Percentiles rank a stretch among this genome's conserved stretches.
Conservation (phyloP, 768 basidiomycete species). For the Lentinula detonsa region DNA sequence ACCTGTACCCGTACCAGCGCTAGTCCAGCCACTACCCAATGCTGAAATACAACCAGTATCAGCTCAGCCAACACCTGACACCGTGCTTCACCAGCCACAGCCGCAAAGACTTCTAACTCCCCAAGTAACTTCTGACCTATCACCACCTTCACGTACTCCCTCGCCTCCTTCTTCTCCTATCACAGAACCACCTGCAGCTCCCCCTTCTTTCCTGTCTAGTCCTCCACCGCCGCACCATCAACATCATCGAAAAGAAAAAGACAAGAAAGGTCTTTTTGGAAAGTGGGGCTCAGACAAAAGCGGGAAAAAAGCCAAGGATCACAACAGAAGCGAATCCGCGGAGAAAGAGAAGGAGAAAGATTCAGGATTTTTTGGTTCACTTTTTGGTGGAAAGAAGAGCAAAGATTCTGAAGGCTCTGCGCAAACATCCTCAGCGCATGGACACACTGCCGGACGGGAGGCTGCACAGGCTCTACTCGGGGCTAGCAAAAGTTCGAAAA, state of each 20-base stretch:
- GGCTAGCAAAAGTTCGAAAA: conserved; percentile 74
- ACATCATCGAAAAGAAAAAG: conserved; percentile 57
- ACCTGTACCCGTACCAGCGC: neutral
- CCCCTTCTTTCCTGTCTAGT: conserved; percentile 13
- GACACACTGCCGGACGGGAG: conserved; percentile 64
- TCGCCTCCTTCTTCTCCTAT: conserved; percentile 39
- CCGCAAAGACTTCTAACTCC: conserved; percentile 50
- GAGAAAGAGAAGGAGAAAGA: conserved; percentile 52
- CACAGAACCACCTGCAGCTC: conserved; percentile 18
- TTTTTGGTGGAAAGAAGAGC: conserved; percentile 88
- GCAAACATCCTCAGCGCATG: conserved; percentile 17
- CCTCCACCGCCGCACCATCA: conserved; percentile 21
- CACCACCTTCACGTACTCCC: conserved; percentile 47
- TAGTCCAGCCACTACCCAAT: neutral
- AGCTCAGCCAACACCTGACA: neutral
- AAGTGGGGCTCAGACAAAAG: conserved; percentile 68
- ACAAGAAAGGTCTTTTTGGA: conserved; percentile 61
- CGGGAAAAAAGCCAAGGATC: conserved; percentile 40
- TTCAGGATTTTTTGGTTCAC: conserved; percentile 85
- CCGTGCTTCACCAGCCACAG: conserved; percentile 60
- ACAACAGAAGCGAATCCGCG: conserved; percentile 19
- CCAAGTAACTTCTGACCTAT: conserved; percentile 26
- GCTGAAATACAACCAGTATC: neutral
- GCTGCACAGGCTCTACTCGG: conserved; percentile 85
- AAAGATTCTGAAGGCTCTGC: conserved; percentile 50